Conservation (phyloP, 345 rosid genomes). For the Citrus unshiu region DNA sequence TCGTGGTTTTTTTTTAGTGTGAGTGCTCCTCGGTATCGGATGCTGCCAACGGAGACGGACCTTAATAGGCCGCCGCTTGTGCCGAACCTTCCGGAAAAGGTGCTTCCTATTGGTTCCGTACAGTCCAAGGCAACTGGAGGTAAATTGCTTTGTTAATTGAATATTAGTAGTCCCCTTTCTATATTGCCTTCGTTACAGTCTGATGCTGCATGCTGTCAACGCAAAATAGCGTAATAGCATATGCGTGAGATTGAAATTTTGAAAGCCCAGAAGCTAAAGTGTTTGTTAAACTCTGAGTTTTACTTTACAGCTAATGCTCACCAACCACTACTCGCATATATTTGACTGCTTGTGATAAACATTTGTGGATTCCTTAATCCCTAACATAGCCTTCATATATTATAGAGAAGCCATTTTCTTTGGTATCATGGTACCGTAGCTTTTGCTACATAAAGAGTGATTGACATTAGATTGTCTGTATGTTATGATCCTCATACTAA, state of each 20-base stretch:
- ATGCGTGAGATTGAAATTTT: background rate
- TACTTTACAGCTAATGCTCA: background rate
- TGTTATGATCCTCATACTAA: background rate
- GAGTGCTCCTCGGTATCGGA: slow-evolving; percentile 73
- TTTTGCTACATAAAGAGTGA: background rate
- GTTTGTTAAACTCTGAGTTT: background rate
- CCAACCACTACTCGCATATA: background rate
- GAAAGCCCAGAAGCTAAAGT: background rate
- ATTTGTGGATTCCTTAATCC: background rate
- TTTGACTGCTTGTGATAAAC: background rate
- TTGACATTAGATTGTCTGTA: background rate
- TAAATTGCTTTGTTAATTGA: slow-evolving; percentile 12
- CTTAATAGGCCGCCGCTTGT: slow-evolving; percentile 76
- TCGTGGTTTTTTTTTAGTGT: slow-evolving; percentile 37
- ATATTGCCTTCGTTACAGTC: background rate
- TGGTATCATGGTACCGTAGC: background rate
- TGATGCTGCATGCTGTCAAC: background rate
- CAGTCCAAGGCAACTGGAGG: slow-evolving; percentile 69
- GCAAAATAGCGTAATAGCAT: background rate
- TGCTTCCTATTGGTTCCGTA: slow-evolving; percentile 57
- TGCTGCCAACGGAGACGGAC: slow-evolving; percentile 85
- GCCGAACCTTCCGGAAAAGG: slow-evolving; percentile 55
- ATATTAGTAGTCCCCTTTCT: background rate
- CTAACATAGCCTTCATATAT: background rate
- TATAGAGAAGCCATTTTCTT: background rate